Evolutionary conservation across 108 stramenopile genomes (phyloP).

Genomic region (Craspedostauros australis): DNA sequence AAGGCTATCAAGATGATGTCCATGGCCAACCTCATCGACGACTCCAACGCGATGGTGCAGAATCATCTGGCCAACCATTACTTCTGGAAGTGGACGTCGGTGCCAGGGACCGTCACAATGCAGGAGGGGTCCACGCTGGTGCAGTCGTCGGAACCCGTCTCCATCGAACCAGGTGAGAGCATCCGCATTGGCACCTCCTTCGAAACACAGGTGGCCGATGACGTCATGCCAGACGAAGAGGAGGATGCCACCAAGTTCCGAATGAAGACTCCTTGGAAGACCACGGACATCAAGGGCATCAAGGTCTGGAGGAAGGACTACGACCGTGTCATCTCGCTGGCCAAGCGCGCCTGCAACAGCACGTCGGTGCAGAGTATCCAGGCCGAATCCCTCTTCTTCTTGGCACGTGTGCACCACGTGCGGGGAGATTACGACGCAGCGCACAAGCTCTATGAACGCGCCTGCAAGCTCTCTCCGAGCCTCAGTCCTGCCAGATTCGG

Average conservation of each 20-base stretch:
- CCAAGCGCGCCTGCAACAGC: conserved; percentile 77
- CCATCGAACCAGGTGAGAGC: conserved; percentile 68
- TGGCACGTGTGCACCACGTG: conserved; percentile 85
- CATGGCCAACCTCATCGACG: conserved; percentile 87
- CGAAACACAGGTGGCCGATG: conserved; percentile 53
- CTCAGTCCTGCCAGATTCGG: conserved; percentile 80
- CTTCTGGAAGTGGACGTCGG: conserved; percentile 88
- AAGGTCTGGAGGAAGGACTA: conserved; percentile 91
- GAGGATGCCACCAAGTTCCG: conserved; percentile 32
- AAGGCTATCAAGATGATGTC: conserved; percentile 79
- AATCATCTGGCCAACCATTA: conserved; percentile 96
- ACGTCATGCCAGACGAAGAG: conserved; percentile 36
- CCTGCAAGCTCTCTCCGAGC: conserved; percentile 61
- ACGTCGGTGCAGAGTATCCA: conserved; percentile 76
- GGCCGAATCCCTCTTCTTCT: conserved; percentile 85
- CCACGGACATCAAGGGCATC: conserved; percentile 41
- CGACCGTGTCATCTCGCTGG: conserved; percentile 81
- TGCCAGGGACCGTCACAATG: conserved; percentile 51
- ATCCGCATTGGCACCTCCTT: conserved; percentile 88
- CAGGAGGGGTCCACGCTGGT: conserved; percentile 45
- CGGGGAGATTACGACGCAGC: conserved; percentile 71
- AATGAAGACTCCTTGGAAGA: conserved; percentile 74
- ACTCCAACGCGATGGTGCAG: conserved; percentile 87
- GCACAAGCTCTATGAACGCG: conserved; percentile 66
- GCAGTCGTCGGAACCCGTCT: conserved; percentile 38